phyloP scores from a whole-genome alignment of 805 yeast genomes.

The Metschnikowia cubensis region DNA sequence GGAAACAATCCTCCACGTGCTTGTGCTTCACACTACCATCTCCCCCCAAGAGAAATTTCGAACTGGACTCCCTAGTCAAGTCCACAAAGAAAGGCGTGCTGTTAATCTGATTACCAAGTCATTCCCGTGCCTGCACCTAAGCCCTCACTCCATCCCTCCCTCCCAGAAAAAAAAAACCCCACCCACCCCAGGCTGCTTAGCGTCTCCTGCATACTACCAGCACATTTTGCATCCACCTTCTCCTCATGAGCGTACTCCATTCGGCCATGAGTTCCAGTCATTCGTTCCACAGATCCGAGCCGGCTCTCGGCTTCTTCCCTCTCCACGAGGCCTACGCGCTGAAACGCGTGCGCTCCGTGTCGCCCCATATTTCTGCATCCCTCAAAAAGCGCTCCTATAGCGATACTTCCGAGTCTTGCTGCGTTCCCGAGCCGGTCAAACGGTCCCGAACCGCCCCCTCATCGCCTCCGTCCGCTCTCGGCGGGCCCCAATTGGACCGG shows the following conservation, averaged over 20 bases:
- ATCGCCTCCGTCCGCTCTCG: slow-evolving; percentile 7
- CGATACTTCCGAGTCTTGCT: slow-evolving; percentile 13
- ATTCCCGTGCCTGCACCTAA: too few species aligned
- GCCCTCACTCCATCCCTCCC: background rate
- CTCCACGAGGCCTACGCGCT: background rate
- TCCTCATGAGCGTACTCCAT: background rate
- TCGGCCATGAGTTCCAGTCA: slow-evolving; percentile 1
- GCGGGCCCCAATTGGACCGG: background rate
- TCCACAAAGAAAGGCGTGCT: too few species aligned
- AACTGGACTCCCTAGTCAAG: too few species aligned
- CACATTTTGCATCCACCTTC: slow-evolving; percentile 3
- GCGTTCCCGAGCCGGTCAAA: background rate
- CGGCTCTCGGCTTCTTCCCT: slow-evolving; percentile 2
- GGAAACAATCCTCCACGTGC: too few species aligned
- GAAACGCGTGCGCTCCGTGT: background rate
- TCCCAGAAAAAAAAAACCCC: background rate
- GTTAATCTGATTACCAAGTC: too few species aligned
- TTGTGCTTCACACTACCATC: too few species aligned
- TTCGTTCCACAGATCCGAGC: slow-evolving; percentile 1
- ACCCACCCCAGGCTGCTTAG: background rate
- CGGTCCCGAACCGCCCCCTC: slow-evolving; percentile 15
- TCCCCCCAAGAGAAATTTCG: too few species aligned
- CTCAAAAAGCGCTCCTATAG: slow-evolving; percentile 28
- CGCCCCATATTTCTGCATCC: slow-evolving; percentile 1
- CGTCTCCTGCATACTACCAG: background rate